Percentiles rank a stretch among this genome's conserved stretches.
Evolutionary conservation across 345 rosid species (phyloP).

Genomic region (Pistacia vera): DNA sequence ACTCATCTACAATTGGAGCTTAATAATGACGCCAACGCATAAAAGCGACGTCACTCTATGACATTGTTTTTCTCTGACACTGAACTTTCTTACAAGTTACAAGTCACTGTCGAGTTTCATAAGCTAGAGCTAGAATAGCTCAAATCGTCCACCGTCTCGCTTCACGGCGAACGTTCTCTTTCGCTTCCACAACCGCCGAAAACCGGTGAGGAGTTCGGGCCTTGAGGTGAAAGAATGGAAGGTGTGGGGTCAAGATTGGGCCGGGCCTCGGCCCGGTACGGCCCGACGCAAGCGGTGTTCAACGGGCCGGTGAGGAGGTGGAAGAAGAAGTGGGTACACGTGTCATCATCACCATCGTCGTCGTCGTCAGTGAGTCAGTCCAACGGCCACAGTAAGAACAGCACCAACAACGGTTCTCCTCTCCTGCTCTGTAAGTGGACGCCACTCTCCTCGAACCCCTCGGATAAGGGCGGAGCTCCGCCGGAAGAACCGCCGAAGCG

Average conservation of each 20-base stretch:
- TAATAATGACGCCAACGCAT: neutral
- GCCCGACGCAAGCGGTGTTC: slow-evolving; percentile 68
- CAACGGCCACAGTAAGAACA: slow-evolving; percentile 40
- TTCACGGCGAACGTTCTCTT: too few relatives aligned
- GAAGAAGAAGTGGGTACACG: slow-evolving; percentile 99
- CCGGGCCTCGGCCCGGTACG: slow-evolving; percentile 81
- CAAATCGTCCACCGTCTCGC: neutral
- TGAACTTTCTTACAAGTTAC: neutral
- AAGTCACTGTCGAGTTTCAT: neutral
- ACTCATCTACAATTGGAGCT: slow-evolving; percentile 20
- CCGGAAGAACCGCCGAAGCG: slow-evolving; percentile 69
- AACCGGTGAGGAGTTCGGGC: neutral
- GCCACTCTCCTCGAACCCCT: slow-evolving; percentile 54
- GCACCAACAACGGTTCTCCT: slow-evolving; percentile 37
- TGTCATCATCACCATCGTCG: slow-evolving; percentile 37
- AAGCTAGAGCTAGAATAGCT: neutral
- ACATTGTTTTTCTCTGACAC: neutral
- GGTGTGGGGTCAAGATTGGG: slow-evolving; percentile 88
- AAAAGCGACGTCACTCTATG: neutral
- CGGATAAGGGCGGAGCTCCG: slow-evolving; percentile 38
- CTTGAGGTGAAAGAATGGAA: slow-evolving; percentile 51
- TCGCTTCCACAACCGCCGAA: neutral
- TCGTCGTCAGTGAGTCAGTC: slow-evolving; percentile 45
- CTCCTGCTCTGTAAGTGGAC: slow-evolving; percentile 95
- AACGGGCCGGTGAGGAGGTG: slow-evolving; percentile 94